phyloP scores from a whole-genome alignment of 1,139 yeast genomes.

The Geotrichum citri-aurantii region DNA sequence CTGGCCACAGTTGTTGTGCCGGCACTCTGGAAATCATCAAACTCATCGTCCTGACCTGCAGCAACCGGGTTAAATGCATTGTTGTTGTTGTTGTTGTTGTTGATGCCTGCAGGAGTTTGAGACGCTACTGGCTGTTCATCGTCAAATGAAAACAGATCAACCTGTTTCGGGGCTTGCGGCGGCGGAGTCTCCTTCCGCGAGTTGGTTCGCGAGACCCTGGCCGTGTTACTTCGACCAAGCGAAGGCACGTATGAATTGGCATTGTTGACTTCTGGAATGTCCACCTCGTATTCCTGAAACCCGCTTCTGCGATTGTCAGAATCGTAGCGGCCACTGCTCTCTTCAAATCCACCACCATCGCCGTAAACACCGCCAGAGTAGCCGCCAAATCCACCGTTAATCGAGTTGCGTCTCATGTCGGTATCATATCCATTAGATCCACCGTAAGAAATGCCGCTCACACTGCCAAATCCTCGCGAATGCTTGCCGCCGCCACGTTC shows the following conservation, averaged over 20 bases:
- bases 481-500: conserved; percentile 70
- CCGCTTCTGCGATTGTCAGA: conserved; percentile 34
- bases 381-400: conserved; percentile 38
- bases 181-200: conserved; percentile 23
- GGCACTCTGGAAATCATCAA: conserved; percentile 91
- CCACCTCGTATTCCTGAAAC: conserved; percentile 66
- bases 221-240: conserved; percentile 11
- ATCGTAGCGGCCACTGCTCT: conserved; percentile 20
- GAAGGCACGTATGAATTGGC: conserved; percentile 15
- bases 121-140: conserved; percentile 30
- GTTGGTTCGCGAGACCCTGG: background rate
- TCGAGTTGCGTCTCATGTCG: conserved; percentile 32
- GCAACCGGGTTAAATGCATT: conserved; percentile 22
- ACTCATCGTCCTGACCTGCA: conserved; percentile 71
- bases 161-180: conserved; percentile 24
- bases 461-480: conserved; percentile 40
- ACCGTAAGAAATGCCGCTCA: conserved; percentile 34
- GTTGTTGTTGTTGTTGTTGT: background rate
- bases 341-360: conserved; percentile 70
- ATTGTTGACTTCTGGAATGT: conserved; percentile 17
- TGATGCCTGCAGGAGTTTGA: conserved; percentile 15
- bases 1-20: conserved; percentile 27
- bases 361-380: conserved; percentile 58
- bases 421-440: conserved; percentile 24
- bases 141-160: conserved; percentile 52